Evolutionary conservation across 208 protist genomes (phyloP), one percentile per base, ranked within the genome.

Genomic region (Crithidia fasciculata): DNA sequence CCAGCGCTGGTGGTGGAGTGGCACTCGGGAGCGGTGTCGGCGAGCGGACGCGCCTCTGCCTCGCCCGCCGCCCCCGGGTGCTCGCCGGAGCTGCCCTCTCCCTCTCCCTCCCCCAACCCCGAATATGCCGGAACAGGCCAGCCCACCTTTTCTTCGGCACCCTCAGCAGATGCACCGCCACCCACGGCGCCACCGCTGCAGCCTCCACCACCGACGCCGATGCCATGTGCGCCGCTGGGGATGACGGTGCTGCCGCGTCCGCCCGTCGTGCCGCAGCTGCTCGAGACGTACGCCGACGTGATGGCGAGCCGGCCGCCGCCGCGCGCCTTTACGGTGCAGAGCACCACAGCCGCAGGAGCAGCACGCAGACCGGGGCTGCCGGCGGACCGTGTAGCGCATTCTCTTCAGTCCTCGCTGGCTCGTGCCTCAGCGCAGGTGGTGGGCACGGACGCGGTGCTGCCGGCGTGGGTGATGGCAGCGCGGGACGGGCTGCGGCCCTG

Each of bases 1-100:
- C 82, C 86, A 0, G 67, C 80, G 8, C 67, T 90, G 8, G 74
- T 90, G 18, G 83, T 85, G 18, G 86, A 90, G 75, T 90, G 86
- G 86, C 86, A 88, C 63, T 50, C 80, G 6, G 40, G 58, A n/a
- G 8, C 54, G 5, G 19, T 41, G 37, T 3, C 57, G 57, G 19
- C 45, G 16, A 39, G 41, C 8, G 16, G 10, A 7, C 45, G 9
- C 28, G 44, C 55, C 9, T 50, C 19, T 40, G 15, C 28, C 61
- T 41, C 61, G 18, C 47, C 61, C 39, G 39, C 43, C 15, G 43
- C 61, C 40, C 19, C 19, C 9, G 19, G 13, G 19, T n/a, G 44
- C 6, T 1, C 57, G 36, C 5, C 40, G 5, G 18, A 16, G 62
- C 6, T 45, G 59, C 7, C 19, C 47, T 45, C 19, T 8, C 43